A percentile compares a stretch with the other conserved stretches of the same genome.
Evolutionary conservation across 306 rosid species (phyloP).

Genomic region (Castanea crenata): DNA sequence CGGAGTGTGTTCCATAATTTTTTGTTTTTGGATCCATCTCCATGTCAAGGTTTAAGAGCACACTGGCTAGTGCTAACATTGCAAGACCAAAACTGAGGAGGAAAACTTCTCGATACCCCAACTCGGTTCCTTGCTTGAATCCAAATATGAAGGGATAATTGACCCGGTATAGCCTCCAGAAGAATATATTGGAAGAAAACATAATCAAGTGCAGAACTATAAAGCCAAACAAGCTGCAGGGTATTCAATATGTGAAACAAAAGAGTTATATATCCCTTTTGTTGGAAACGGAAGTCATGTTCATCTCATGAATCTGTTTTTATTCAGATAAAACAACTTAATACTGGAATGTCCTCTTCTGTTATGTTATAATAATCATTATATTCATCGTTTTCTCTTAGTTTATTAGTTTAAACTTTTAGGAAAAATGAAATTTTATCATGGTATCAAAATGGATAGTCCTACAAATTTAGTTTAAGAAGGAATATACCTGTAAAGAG

Average conservation of each 20-base stretch:
- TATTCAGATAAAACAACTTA: no score
- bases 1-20: conserved; percentile 45
- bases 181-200: conserved; percentile 59
- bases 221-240: conserved; percentile 65
- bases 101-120: conserved; percentile 50
- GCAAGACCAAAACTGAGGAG: conserved; percentile 50
- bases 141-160: conserved; percentile 76
- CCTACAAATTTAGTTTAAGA: neutral
- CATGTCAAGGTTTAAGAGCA: conserved; percentile 75
- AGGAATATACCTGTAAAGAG: conserved; percentile 59
- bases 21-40: conserved; percentile 54
- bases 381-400: no score
- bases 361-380: no score
- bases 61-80: conserved; percentile 46
- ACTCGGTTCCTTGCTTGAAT: conserved; percentile 63
- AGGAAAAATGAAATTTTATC: no score
- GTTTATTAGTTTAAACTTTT: no score
- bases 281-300: no score
- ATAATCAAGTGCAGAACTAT: conserved; percentile 63
- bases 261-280: no score
- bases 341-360: no score
- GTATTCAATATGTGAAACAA: neutral
- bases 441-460: no score
- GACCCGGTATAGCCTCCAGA: conserved; percentile 58
- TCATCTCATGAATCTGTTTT: no score